phyloP scores from a whole-genome alignment of 2,329 filamentous ascomycete genomes.

The Leptosphaerulina australis region DNA sequence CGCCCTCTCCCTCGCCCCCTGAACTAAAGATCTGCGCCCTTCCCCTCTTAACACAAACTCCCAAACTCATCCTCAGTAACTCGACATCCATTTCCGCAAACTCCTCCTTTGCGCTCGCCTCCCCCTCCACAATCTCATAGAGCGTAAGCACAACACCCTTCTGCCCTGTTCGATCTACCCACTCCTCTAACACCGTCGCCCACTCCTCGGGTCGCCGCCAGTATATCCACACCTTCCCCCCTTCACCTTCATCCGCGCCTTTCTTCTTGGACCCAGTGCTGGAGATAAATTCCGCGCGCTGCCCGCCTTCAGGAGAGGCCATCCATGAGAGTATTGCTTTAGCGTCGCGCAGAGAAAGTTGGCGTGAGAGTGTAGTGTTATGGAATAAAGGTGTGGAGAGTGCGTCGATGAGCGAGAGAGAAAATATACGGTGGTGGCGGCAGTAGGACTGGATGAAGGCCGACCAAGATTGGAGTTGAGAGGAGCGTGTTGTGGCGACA shows the following conservation, averaged over 20 bases:
- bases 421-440: constrained; percentile 75
- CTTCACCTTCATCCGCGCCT: constrained; percentile 36
- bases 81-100: constrained; percentile 89
- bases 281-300: constrained; percentile 68
- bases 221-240: constrained; percentile 68
- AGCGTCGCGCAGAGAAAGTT: constrained; percentile 60
- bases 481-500: constrained; percentile 73
- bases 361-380: constrained; percentile 53
- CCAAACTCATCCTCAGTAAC: constrained; percentile 77
- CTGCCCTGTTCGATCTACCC: constrained; percentile 86
- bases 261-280: constrained; percentile 23
- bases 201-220: constrained; percentile 91
- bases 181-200: constrained; percentile 77
- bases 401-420: constrained; percentile 68
- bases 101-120: constrained; percentile 71
- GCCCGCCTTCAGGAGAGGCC: constrained; percentile 58
- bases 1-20: constrained; percentile 68
- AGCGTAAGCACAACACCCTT: constrained; percentile 88
- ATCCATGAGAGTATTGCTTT: constrained; percentile 63
- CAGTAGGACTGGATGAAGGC: constrained; percentile 83
- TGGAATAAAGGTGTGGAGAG: constrained; percentile 62
- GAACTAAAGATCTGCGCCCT: constrained; percentile 93
- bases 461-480: constrained; percentile 86
- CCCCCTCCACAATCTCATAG: constrained; percentile 90
- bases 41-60: constrained; percentile 82